Evolutionary conservation across 2,329 filamentous ascomycete genomes (phyloP), one percentile per base, ranked within the genome.

Genomic region (Myriosclerotinia curreyana): DNA sequence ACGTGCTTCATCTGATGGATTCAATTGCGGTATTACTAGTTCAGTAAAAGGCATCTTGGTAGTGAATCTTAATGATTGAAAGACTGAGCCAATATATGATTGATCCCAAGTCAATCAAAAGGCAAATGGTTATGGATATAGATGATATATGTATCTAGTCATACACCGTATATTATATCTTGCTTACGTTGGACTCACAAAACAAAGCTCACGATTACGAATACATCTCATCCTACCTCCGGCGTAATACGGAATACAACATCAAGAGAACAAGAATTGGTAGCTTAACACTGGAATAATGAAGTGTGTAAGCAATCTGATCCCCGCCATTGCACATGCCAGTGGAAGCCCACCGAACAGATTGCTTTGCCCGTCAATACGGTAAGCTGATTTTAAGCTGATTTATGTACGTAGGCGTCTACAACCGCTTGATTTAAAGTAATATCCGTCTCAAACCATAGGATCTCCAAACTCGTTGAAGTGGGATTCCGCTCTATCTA

Each of bases 11-110:
- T 20, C 31, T 22, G 51, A 25, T 55, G 55, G 60, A 17, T 28
- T 14, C 1, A 49, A 6, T 15, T n/a, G 17, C 12, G 60, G 40
- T 9, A 17, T 48, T 2, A 49, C 7, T 34, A 62, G 17, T 14
- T 62, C 60, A 0, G 49, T 55, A 40, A 62, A 38, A 46, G 50
- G 28, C 60, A 62, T 62, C 5, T 54, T 55, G 46, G 25, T 14
- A 28, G 38, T 51, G 36, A 22, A n/a, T 44, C 15, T 28, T 8
- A 15, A 7, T 12, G 17, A 11, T 49, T 2, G 5, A 50, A 42
- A 5, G 5, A 3, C 14, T 11, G 17, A 31, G 15, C n/a, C n/a
- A n/a, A 31, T 22, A 40, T n/a, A 5, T n/a, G 6, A n/a, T 50
- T 40, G 9, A 51, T 40, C 31, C 25, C 9, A 17, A 44, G 28